Evolutionary conservation across 805 yeast genomes (phyloP).

Genomic region (Kazachstania viticola): DNA sequence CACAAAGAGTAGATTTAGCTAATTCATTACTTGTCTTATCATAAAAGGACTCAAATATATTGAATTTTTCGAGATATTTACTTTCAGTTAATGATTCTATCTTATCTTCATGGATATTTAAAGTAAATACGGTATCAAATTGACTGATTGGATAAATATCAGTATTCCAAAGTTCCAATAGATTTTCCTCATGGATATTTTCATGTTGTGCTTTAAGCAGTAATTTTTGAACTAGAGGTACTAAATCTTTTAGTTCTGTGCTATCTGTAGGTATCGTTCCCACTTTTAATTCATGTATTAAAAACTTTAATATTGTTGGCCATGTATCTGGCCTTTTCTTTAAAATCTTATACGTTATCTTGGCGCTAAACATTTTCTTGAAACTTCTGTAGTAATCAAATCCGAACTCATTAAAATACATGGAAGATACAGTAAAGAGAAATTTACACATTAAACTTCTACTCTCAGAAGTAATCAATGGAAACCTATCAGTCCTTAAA

Average conservation of each 20-base stretch:
- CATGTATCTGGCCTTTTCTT: conserved; percentile 19
- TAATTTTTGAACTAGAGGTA: conserved; percentile 2
- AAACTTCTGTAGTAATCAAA: conserved; percentile 22
- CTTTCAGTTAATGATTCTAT: conserved; percentile 9
- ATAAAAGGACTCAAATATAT: conserved; percentile 19
- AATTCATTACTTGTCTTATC: conserved; percentile 14
- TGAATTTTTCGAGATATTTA: conserved; percentile 6
- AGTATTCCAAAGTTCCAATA: conserved; percentile 11
- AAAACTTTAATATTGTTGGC: conserved; percentile 17
- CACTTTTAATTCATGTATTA: conserved; percentile 10
- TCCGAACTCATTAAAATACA: conserved; percentile 23
- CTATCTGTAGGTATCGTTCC: not conserved
- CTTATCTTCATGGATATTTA: conserved; percentile 10
- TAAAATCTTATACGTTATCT: conserved; percentile 18
- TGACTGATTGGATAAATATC: conserved; percentile 11
- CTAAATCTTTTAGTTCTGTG: conserved; percentile 2
- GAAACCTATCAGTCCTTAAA: conserved; percentile 14
- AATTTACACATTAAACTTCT: conserved; percentile 11
- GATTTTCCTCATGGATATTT: conserved; percentile 1
- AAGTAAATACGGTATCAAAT: conserved; percentile 5
- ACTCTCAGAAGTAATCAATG: conserved; percentile 4
- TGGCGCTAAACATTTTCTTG: conserved; percentile 21
- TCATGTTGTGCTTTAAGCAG: not conserved
- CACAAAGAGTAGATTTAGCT: conserved; percentile 7
- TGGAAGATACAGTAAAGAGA: conserved; percentile 14